Conservation (phyloP, 2,329 filamentous ascomycete species). For the Colletotrichum navitas region DNA sequence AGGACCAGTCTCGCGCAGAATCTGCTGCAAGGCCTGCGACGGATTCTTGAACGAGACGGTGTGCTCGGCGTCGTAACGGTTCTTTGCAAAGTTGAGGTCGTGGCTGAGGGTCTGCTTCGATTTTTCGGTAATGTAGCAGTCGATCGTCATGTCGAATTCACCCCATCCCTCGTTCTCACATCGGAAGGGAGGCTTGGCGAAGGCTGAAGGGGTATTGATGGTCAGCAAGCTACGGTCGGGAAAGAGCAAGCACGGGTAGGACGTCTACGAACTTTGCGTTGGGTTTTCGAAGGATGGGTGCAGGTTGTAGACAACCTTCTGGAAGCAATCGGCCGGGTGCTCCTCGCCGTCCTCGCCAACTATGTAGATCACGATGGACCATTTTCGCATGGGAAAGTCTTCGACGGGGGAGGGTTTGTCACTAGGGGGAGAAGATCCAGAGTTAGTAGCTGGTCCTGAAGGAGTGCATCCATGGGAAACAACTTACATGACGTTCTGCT, state of each 20-base stretch:
- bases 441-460: constrained; percentile 42
- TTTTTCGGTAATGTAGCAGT: constrained; percentile 87
- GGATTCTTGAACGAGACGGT: constrained; percentile 91
- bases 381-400: constrained; percentile 92
- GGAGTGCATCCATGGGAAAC: constrained; percentile 19
- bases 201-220: constrained; percentile 63
- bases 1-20: constrained; percentile 85
- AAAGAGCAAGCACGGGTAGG: constrained; percentile 14
- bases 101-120: constrained; percentile 84
- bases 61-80: constrained; percentile 87
- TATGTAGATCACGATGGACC: constrained; percentile 88
- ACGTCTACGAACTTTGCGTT: constrained; percentile 78
- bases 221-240: constrained; percentile 39
- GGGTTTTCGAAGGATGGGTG: constrained; percentile 94
- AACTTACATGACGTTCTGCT: constrained; percentile 86
- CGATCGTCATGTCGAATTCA: constrained; percentile 95
- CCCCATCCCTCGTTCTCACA: constrained; percentile 98
- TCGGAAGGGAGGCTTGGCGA: constrained; percentile 87
- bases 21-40: constrained; percentile 83
- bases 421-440: constrained; percentile 56
- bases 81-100: constrained; percentile 90
- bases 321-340: constrained; percentile 85
- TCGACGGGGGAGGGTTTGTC: constrained; percentile 85
- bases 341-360: constrained; percentile 89
- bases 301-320: constrained; percentile 91